Base-by-base conservation (phyloP, 148 eudicot genomes). In the Drosera capensis region DNA sequence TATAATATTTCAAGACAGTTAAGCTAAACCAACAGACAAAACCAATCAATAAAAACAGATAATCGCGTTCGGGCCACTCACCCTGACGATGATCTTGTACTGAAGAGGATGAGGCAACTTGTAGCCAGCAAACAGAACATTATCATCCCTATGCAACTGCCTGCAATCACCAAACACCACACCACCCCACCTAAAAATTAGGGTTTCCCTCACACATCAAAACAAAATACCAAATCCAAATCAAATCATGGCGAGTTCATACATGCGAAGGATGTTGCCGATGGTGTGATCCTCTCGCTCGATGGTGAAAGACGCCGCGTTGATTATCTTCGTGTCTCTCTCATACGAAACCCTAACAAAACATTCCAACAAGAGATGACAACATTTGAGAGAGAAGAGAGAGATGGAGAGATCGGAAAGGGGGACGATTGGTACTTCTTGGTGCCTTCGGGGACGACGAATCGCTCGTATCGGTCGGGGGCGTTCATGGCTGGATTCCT, bases 91-190 rank as follows among this genome's bases (percentile, higher is more conserved):
- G 47, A 90, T 90, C 54, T 90, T 80, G 93, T 90, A 90, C 80
- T 90, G 86, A 24, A 90, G 95, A 46, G 95, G 97, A 53, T 90
- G 97, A 51, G 97, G 97, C 44, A 90, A 78, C 81, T 90, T 90
- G 75, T 90, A 90, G 1, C 97, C 97, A 8, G 95, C 92, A 43
- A 90, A 90, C 0, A 90, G 82, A 7, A 90, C 95, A 68, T 84
- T 77, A 9, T 72, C 74, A 57, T 90, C 95, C 63, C 95, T 75
- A 55, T 90, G 97, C 72, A 90, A 55, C 55, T 90, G 95, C 95
- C 94, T 88, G 71, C 14, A 49, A 23, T 3, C 19, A 35, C 15
- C 43, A 7, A 13, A 59, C 3, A 53, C n/a, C n/a, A n/a, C n/a
- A n/a, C n/a, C n/a, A n/a, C n/a, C n/a, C n/a, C n/a, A n/a, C n/a